phyloP scores from a whole-genome alignment of 1,139 yeast species.

The Scheffersomyces titani region DNA sequence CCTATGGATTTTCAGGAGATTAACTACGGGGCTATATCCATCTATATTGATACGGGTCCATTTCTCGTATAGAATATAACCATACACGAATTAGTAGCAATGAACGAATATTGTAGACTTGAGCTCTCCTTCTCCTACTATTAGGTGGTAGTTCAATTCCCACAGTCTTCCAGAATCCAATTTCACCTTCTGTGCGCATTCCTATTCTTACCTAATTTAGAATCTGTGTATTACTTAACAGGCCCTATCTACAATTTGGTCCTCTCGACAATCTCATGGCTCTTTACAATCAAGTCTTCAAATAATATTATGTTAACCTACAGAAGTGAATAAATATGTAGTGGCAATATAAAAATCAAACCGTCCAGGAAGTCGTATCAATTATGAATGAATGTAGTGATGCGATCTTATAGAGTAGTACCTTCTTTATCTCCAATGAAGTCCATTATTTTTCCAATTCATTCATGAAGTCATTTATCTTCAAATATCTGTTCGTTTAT shows the following conservation, averaged over 20 bases:
- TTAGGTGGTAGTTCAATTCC: background rate
- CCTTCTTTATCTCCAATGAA: background rate
- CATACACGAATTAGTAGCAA: no score
- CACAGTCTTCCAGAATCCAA: background rate
- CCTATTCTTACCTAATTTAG: background rate
- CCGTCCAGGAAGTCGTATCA: background rate
- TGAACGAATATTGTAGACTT: background rate
- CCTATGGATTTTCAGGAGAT: background rate
- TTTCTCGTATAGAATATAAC: background rate
- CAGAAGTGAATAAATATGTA: background rate
- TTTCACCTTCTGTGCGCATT: background rate
- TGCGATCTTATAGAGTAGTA: background rate
- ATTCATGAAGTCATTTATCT: background rate
- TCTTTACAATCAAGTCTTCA: no score
- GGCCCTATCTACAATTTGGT: no score
- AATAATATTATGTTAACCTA: background rate
- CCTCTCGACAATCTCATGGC: no score
- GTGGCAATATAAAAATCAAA: background rate
- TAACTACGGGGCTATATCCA: background rate
- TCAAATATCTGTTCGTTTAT: background rate
- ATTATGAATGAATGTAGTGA: background rate
- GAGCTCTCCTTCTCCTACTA: background rate
- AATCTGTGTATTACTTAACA: no score
- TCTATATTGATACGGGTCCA: background rate
- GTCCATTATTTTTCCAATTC: no score